Base-by-base conservation (phyloP, 176 grass and related monocot genomes). In the Bolboschoenus planiculmis region DNA sequence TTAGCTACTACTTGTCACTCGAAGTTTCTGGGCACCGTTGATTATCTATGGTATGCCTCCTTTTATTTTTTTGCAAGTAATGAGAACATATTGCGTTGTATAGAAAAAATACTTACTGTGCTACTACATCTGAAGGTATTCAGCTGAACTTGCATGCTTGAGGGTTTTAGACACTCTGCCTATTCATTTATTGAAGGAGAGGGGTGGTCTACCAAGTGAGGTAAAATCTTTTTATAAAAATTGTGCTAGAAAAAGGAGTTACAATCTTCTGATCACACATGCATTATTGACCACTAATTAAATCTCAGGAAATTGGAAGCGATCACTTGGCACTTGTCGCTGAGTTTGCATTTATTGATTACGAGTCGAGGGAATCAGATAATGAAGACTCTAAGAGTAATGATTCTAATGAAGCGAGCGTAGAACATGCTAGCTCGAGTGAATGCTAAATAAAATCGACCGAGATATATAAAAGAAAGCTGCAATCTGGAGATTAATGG, bases 11-110 rank as follows among this genome's bases (percentile, higher is more conserved):
- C 92, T 36, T 95, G 83, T 71, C 95, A 97, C 73, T 94, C 90
- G 16, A 95, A 88, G 73, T 94, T 97, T 85, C 60, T 92, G 34
- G 95, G 95, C 48, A 97, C 95, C 10, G 95, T 97, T 65, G 95
- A 97, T 89, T 97, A 97, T 89, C 73, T 92, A 21, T 97, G 92
- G 94, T 94, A 90, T 83, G 80, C 67, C 51, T 71, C 58, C 82
- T 63, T 81, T 46, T 31, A 15, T 65, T 46, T 64, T 81, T 44
- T n/a, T 47, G 31, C 15, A 21, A 78, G 53, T 78, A 10, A 29
- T 27, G 13, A 53, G 16, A 13, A 59, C 15, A 11, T 58, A 40
- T 60, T 31, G 2, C 40, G 31, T 37, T 80, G 43, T 79, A 1
- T n/a, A 79, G n/a, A 79, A 60, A 80, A 80, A 43, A 26, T 57